A percentile compares a stretch with the other conserved stretches of the same genome.
Evolutionary conservation across 2,329 filamentous ascomycete species (phyloP).

Genomic region (Cytospora paraplurivora): DNA sequence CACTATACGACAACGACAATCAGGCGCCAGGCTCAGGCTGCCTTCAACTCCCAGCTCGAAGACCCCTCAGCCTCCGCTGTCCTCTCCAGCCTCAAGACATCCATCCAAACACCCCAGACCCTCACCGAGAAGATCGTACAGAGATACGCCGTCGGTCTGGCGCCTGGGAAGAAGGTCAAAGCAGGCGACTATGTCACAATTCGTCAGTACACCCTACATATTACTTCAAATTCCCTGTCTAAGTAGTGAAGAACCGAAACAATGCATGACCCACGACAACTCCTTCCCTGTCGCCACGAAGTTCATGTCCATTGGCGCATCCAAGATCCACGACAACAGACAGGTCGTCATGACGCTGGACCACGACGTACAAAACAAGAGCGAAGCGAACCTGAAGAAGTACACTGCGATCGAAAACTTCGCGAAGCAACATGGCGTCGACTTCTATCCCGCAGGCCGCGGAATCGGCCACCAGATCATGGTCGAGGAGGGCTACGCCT

Average conservation of each 20-base stretch:
- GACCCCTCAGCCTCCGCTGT: slow-evolving; percentile 54
- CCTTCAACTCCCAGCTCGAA: slow-evolving; percentile 66
- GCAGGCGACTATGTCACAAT: slow-evolving; percentile 84
- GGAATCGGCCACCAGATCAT: slow-evolving; percentile 93
- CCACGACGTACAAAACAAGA: slow-evolving; percentile 86
- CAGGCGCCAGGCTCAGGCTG: slow-evolving; percentile 49
- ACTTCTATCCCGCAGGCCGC: slow-evolving; percentile 74
- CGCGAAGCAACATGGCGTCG: slow-evolving; percentile 73
- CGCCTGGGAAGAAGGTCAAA: slow-evolving; percentile 73
- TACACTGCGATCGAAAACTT: slow-evolving; percentile 82
- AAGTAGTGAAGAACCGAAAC: slow-evolving; percentile 52
- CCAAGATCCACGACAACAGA: slow-evolving; percentile 67
- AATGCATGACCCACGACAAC: slow-evolving; percentile 81
- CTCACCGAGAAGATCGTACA: slow-evolving; percentile 94
- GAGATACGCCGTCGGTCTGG: slow-evolving; percentile 71
- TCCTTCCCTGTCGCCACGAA: slow-evolving; percentile 57
- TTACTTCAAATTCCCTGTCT: too few species aligned
- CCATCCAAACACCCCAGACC: slow-evolving; percentile 65
- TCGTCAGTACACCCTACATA: slow-evolving; percentile 23
- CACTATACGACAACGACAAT: slow-evolving; percentile 31
- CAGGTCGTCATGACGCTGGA: slow-evolving; percentile 86
- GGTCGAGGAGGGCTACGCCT: slow-evolving; percentile 76
- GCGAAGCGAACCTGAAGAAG: slow-evolving; percentile 77
- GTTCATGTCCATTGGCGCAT: slow-evolving; percentile 81
- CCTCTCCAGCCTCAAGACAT: slow-evolving; percentile 51